Evolutionary conservation across 305 asterid genomes (phyloP).

Genomic region (Rubia balearica): DNA sequence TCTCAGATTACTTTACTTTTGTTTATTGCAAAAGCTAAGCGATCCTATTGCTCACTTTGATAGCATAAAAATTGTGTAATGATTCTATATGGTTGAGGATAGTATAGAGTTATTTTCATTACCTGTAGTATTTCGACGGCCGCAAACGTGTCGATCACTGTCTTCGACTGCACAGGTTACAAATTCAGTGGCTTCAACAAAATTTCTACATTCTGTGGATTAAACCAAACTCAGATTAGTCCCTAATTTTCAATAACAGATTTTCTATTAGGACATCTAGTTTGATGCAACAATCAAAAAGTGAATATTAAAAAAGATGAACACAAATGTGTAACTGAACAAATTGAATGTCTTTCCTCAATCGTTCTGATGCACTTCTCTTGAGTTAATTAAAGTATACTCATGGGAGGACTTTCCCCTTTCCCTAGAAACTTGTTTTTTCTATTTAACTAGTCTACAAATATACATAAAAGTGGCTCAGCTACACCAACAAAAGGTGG

Average conservation of each 20-base stretch:
- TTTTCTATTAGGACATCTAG: not conserved
- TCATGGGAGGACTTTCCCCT: constrained; percentile 54
- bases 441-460: constrained; percentile 65
- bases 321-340: not conserved
- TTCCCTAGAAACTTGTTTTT: constrained; percentile 45
- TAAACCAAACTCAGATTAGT: constrained; percentile 10
- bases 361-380: too few species aligned
- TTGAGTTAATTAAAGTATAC: constrained; percentile 11
- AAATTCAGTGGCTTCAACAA: constrained; percentile 50
- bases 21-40: not conserved
- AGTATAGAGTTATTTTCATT: not conserved
- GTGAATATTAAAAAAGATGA: not conserved
- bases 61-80: not conserved
- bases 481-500: too few species aligned
- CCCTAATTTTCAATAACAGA: too few species aligned
- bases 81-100: too few species aligned
- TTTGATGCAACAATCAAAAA: not conserved
- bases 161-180: constrained; percentile 50
- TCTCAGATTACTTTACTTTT: not conserved
- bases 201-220: constrained; percentile 47
- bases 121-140: constrained; percentile 96
- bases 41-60: not conserved
- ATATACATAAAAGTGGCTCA: too few species aligned
- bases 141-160: constrained; percentile 75
- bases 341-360: too few species aligned